Percentiles rank a stretch among this genome's conserved stretches.
Conservation (phyloP, 208 protist species). For the Trypanosoma lewisi region DNA sequence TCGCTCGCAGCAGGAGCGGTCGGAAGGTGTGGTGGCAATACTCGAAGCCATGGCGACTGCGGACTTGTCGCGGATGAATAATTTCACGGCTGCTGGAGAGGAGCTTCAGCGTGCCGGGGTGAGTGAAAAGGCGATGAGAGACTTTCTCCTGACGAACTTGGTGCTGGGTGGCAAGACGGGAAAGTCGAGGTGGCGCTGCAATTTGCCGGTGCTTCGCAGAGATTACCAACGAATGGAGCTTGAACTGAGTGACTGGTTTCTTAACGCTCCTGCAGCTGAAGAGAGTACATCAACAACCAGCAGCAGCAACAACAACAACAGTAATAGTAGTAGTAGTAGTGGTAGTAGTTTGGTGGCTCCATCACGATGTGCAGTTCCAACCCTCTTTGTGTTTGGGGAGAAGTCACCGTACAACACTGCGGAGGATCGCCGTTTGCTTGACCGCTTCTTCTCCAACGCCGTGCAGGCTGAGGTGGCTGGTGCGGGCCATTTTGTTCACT, state of each 20-base stretch:
- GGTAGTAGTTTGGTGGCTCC: conserved; percentile 23
- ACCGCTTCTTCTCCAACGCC: conserved; percentile 60
- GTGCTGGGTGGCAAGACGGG: conserved; percentile 27
- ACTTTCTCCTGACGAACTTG: conserved; percentile 82
- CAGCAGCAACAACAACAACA: too few species aligned
- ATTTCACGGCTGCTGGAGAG: conserved; percentile 36
- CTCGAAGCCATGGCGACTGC: conserved; percentile 60
- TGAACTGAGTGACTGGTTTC: conserved; percentile 23
- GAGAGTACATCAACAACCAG: too few species aligned
- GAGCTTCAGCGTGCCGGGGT: conserved; percentile 66
- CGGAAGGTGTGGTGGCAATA: conserved; percentile 23
- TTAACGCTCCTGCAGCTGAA: not conserved
- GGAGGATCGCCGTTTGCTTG: conserved; percentile 34
- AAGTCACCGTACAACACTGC: conserved; percentile 72
- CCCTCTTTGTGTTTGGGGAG: conserved; percentile 84
- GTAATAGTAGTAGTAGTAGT: too few species aligned
- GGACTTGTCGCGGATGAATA: conserved; percentile 48
- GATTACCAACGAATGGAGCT: conserved; percentile 13
- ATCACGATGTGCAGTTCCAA: conserved; percentile 54
- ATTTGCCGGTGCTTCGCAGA: conserved; percentile 17
- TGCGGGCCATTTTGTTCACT: conserved; percentile 85
- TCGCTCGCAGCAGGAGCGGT: conserved; percentile 2
- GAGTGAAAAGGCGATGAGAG: conserved; percentile 54
- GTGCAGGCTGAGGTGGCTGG: conserved; percentile 59
- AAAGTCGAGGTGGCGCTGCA: conserved; percentile 49